These are phyloP conservation scores for Schrenkiella parvula DNA, from an alignment of 345 rosid species.

Conservation along the genomic window DNA sequence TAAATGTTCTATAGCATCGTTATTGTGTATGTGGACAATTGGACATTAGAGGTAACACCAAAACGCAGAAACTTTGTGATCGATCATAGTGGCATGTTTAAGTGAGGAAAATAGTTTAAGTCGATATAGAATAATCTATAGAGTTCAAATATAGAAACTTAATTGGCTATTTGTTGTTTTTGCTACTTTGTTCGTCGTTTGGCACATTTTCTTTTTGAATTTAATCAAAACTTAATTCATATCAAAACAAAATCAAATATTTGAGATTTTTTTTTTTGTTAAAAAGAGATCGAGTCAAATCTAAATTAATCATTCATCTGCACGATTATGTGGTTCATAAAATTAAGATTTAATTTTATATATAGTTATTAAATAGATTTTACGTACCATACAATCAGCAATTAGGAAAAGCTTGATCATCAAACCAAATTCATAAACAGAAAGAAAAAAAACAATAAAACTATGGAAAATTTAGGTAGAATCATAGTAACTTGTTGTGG, in stretches of 20 bases:
- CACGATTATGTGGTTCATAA: background rate
- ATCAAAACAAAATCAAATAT: background rate
- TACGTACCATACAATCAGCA: background rate
- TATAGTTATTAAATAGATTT: no score
- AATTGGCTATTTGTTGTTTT: no score
- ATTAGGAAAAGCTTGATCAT: background rate
- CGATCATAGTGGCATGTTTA: no score
- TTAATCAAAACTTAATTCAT: background rate
- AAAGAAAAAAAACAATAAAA: background rate
- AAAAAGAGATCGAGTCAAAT: background rate
- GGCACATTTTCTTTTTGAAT: background rate
- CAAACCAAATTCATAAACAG: background rate
- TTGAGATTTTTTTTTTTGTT: background rate
- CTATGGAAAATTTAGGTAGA: background rate
- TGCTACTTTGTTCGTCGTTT: background rate
- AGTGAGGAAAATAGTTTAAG: no score
- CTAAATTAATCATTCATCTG: background rate
- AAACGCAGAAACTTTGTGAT: background rate
- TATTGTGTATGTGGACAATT: background rate
- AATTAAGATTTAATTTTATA: background rate
- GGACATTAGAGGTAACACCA: background rate
- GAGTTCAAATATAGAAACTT: no score
- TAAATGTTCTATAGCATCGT: conserved; percentile 7
- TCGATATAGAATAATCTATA: no score
- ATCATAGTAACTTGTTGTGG: background rate